These are phyloP conservation scores for Neospermospora avenae DNA, from an alignment of 2,329 filamentous ascomycete genomes.

Conservation along the genomic window DNA sequence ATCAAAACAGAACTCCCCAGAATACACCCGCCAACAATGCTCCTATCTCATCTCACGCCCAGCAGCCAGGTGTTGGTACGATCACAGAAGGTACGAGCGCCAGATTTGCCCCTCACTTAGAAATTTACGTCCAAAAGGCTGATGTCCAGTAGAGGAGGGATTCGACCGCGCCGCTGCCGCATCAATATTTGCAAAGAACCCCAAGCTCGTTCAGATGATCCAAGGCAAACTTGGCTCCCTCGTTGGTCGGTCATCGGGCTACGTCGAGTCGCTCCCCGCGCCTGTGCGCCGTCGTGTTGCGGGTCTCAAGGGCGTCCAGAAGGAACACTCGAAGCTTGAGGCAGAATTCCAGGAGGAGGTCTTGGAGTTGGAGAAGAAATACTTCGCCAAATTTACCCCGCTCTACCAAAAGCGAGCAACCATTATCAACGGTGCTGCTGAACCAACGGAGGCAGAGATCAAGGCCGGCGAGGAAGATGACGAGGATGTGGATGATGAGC, in stretches of 20 bases:
- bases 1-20: constrained; percentile 77
- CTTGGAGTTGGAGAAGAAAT: constrained; percentile 97
- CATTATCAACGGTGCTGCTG: constrained; percentile 82
- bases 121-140: constrained; percentile 25
- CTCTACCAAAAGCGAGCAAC: constrained; percentile 92
- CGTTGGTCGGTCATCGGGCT: constrained; percentile 92
- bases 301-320: constrained; percentile 96
- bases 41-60: constrained; percentile 94
- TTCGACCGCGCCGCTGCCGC: constrained; percentile 83
- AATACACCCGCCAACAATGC: constrained; percentile 96
- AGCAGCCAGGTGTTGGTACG: constrained; percentile 88
- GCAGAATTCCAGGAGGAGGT: constrained; percentile 98
- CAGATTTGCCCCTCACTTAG: constrained; percentile 30
- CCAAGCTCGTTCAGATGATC: constrained; percentile 93
- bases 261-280: constrained; percentile 91
- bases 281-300: constrained; percentile 90
- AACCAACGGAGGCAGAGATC: constrained; percentile 86
- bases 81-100: constrained; percentile 87
- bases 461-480: constrained; percentile 80
- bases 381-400: constrained; percentile 97
- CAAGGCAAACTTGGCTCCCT: constrained; percentile 92
- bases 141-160: constrained; percentile 62
- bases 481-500: constrained; percentile 50
- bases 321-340: constrained; percentile 97
- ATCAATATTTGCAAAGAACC: constrained; percentile 93